Conservation (phyloP, 2,329 filamentous ascomycete genomes). For the Penicillium nordicum region DNA sequence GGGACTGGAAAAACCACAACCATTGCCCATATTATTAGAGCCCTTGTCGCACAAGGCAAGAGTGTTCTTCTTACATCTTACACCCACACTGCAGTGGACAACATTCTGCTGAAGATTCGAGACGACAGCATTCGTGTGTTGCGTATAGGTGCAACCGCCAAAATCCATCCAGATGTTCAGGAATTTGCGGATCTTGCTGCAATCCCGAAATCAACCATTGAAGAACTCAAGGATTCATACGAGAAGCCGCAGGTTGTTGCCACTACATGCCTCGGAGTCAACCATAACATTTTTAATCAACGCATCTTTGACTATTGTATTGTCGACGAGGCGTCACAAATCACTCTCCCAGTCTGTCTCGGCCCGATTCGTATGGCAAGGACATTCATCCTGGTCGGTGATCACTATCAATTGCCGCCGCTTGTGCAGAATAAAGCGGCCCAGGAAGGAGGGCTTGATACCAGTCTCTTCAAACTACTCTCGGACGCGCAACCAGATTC, state of each 20-base stretch:
- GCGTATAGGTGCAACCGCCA: slow-evolving; percentile 78
- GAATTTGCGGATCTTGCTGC: slow-evolving; percentile 78
- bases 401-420: slow-evolving; percentile 93
- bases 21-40: slow-evolving; percentile 93
- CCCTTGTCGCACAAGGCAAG: slow-evolving; percentile 82
- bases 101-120: slow-evolving; percentile 89
- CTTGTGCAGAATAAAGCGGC: slow-evolving; percentile 91
- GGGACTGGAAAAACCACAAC: slow-evolving; percentile 98
- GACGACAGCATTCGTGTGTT: slow-evolving; percentile 73
- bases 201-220: slow-evolving; percentile 69
- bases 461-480: slow-evolving; percentile 89
- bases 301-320: slow-evolving; percentile 97
- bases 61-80: slow-evolving; percentile 92
- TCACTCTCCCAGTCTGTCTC: slow-evolving; percentile 89
- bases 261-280: slow-evolving; percentile 90
- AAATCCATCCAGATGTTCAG: slow-evolving; percentile 83
- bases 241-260: slow-evolving; percentile 85
- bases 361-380: slow-evolving; percentile 90
- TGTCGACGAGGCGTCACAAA: slow-evolving; percentile 95
- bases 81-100: slow-evolving; percentile 96
- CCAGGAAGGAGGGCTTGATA: slow-evolving; percentile 77
- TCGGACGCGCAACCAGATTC: slow-evolving; percentile 84
- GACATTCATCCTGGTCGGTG: slow-evolving; percentile 91
- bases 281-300: slow-evolving; percentile 81
- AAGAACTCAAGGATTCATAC: slow-evolving; percentile 80